Percentiles rank a stretch among this genome's conserved stretches.
Evolutionary conservation across 345 rosid genomes (phyloP).

Genomic region (Angophora floribunda): DNA sequence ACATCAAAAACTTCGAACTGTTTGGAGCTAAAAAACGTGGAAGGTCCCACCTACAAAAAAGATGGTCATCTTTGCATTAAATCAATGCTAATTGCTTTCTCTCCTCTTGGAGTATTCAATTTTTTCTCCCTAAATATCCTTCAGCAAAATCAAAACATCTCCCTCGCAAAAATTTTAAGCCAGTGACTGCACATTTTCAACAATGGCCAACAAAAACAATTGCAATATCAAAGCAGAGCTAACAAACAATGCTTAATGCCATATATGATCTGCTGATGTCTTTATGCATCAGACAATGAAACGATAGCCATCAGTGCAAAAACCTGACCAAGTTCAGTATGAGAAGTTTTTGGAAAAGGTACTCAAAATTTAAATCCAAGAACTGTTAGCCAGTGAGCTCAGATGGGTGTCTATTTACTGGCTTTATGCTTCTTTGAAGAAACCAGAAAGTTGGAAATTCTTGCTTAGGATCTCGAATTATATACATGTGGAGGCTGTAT

Average conservation of each 20-base stretch:
- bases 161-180: neutral
- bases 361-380: neutral
- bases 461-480: neutral
- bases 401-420: neutral
- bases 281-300: neutral
- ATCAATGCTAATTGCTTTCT: neutral
- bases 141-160: neutral
- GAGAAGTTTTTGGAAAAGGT: neutral
- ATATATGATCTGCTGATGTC: neutral
- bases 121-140: neutral
- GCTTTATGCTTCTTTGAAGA: neutral
- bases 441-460: neutral
- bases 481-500: neutral
- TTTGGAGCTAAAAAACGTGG: conserved; percentile 94
- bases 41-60: conserved; percentile 70
- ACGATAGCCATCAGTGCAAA: neutral
- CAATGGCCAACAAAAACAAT: neutral
- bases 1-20: conserved; percentile 92
- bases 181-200: neutral
- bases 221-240: neutral
- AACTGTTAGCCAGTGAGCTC: neutral
- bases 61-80: neutral
- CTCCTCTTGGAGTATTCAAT: neutral
- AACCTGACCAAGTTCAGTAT: neutral
- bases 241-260: neutral